Conservation (phyloP, 2,329 filamentous ascomycete species). For the Stylonectria norvegica region DNA sequence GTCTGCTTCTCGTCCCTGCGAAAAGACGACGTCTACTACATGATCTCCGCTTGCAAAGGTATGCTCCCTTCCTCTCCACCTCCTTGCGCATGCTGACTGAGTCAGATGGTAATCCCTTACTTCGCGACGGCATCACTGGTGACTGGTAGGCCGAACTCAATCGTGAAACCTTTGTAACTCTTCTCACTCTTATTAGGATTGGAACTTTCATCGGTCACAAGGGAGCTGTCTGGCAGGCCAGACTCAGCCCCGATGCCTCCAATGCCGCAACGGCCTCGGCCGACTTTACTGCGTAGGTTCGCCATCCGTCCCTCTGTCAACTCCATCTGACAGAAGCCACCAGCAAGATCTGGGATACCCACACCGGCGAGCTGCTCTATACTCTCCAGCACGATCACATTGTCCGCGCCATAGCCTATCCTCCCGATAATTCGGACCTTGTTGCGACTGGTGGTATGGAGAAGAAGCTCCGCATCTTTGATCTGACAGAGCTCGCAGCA, state of each 20-base stretch:
- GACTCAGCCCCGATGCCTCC: slow-evolving; percentile 81
- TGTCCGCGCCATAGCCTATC: slow-evolving; percentile 88
- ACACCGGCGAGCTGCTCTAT: slow-evolving; percentile 83
- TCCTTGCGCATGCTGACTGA: slow-evolving; percentile 20
- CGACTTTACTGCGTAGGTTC: slow-evolving; percentile 83
- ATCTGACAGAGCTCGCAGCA: slow-evolving; percentile 62
- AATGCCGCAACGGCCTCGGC: slow-evolving; percentile 91
- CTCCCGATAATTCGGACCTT: slow-evolving; percentile 74
- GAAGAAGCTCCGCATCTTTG: slow-evolving; percentile 94
- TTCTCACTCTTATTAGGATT: slow-evolving; percentile 62
- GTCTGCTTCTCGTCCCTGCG: slow-evolving; percentile 83
- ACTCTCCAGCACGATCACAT: slow-evolving; percentile 93
- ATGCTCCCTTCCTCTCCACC: slow-evolving; percentile 17
- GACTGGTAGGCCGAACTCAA: slow-evolving; percentile 84
- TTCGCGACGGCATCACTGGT: slow-evolving; percentile 90
- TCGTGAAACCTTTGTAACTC: too few relatives aligned
- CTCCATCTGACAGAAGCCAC: slow-evolving; percentile 28
- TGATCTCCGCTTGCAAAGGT: slow-evolving; percentile 94
- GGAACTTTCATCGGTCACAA: slow-evolving; percentile 98
- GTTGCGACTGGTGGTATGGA: slow-evolving; percentile 93
- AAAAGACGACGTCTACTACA: slow-evolving; percentile 80
- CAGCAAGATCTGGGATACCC: slow-evolving; percentile 96
- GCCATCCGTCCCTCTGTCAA: background rate
- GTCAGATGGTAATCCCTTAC: slow-evolving; percentile 94
- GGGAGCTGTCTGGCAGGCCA: slow-evolving; percentile 94